phyloP scores from a whole-genome alignment of 352 stramenopile genomes.

The Phytopythium vexans region DNA sequence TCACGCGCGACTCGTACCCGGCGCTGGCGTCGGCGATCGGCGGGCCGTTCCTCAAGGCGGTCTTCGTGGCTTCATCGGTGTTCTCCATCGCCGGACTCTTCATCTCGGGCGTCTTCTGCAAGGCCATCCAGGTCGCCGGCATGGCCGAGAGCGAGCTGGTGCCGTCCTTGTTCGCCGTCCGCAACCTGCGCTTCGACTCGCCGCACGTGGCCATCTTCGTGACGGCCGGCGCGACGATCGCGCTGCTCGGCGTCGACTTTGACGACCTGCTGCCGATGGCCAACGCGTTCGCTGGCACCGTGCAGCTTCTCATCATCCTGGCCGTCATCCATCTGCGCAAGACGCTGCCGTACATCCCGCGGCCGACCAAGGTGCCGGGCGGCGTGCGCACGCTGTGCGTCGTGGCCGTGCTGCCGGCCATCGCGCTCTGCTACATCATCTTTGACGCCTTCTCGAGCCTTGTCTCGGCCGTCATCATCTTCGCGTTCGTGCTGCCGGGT shows the following conservation, averaged over 20 bases:
- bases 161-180: constrained; percentile 70
- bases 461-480: constrained; percentile 26
- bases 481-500: constrained; percentile 33
- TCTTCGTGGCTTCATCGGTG: constrained; percentile 78
- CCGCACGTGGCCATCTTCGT: constrained; percentile 40
- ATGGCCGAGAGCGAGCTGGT: constrained; percentile 83
- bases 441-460: constrained; percentile 24
- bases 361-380: constrained; percentile 41
- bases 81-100: constrained; percentile 88
- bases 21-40: constrained; percentile 79
- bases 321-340: constrained; percentile 87
- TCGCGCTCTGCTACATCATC: constrained; percentile 32
- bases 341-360: constrained; percentile 54
- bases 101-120: constrained; percentile 87
- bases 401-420: constrained; percentile 16
- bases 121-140: constrained; percentile 82
- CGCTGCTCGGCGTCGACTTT: constrained; percentile 42
- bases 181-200: constrained; percentile 29
- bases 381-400: constrained; percentile 14
- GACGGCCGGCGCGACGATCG: constrained; percentile 30
- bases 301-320: constrained; percentile 85
- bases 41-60: constrained; percentile 74
- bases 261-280: constrained; percentile 75
- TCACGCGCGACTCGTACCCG: constrained; percentile 87
- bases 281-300: constrained; percentile 87